Percentiles rank a stretch among this genome's conserved stretches.
These are phyloP conservation scores for Penicillium nucicola DNA, from an alignment of 495 filamentous ascomycete species.

Conservation along the genomic window DNA sequence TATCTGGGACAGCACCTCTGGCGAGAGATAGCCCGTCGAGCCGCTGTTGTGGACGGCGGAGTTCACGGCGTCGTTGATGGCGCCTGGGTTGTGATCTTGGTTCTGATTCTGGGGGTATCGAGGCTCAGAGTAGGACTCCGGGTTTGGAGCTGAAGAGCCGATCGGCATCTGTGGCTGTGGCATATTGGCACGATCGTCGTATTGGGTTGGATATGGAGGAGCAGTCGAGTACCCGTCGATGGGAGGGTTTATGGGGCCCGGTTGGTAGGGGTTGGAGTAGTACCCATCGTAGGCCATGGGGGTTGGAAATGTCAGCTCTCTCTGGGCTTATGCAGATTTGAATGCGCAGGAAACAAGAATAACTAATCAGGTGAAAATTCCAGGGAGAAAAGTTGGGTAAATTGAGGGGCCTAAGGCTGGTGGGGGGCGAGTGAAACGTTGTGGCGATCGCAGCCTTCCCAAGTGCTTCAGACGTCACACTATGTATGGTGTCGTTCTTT, in stretches of 20 bases:
- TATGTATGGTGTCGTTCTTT: background rate
- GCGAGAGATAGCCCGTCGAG: conserved; percentile 38
- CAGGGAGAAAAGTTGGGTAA: background rate
- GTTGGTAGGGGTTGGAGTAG: conserved; percentile 27
- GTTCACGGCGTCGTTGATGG: conserved; percentile 48
- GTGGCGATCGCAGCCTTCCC: conserved; percentile 4
- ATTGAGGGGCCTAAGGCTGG: conserved; percentile 1
- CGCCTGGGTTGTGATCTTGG: background rate
- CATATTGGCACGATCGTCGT: conserved; percentile 39
- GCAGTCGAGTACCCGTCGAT: conserved; percentile 19
- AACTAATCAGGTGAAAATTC: conserved; percentile 1
- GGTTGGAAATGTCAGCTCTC: background rate
- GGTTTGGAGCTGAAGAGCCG: conserved; percentile 17
- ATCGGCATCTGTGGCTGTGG: conserved; percentile 37
- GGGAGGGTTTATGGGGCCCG: conserved; percentile 23
- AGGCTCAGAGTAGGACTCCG: conserved; percentile 20
- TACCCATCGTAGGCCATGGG: conserved; percentile 44
- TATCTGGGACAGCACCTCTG: conserved; percentile 49
- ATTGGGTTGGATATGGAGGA: conserved; percentile 37
- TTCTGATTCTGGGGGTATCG: conserved; percentile 3
- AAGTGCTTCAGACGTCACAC: conserved; percentile 4
- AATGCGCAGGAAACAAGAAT: background rate
- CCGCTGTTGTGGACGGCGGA: conserved; percentile 41
- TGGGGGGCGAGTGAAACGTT: conserved; percentile 6
- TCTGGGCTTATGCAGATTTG: too few species aligned